Evolutionary conservation across 1,284 basidiomycete genomes (phyloP).

Genomic region (Sphagnurus paluster): DNA sequence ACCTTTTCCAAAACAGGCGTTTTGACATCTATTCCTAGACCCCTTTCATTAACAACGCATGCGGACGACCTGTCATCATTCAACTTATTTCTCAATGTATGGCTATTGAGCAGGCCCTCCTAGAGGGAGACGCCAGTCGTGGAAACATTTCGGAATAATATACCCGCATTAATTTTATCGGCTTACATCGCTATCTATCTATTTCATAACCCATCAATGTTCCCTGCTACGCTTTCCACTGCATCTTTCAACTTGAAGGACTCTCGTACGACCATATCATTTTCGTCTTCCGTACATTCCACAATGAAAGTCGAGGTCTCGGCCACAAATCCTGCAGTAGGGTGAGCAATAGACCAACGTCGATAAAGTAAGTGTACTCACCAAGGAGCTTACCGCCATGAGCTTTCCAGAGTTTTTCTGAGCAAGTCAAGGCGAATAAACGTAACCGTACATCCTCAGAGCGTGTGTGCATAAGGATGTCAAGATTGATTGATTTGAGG

Average conservation of each 20-base stretch:
- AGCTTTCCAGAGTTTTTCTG: conserved; percentile 76
- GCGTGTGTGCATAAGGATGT: conserved; percentile 86
- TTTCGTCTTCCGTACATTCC: conserved; percentile 82
- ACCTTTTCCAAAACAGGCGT: neutral
- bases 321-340: conserved; percentile 58
- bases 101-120: conserved; percentile 59
- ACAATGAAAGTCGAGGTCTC: conserved; percentile 83
- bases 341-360: neutral
- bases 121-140: conserved; percentile 28
- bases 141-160: conserved; percentile 17
- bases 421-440: conserved; percentile 68
- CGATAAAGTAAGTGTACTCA: no score
- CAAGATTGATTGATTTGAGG: conserved; percentile 81
- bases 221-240: conserved; percentile 70
- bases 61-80: conserved; percentile 63
- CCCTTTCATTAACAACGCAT: conserved; percentile 65
- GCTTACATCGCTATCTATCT: conserved; percentile 20
- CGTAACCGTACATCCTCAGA: conserved; percentile 72
- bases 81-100: conserved; percentile 68
- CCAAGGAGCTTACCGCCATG: conserved; percentile 75
- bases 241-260: conserved; percentile 65
- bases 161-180: conserved; percentile 21
- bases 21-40: conserved; percentile 39
- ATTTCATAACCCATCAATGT: conserved; percentile 52
- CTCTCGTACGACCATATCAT: conserved; percentile 72